Percentiles rank a stretch among this genome's conserved stretches.
These are phyloP conservation scores for Chytriomyces sp. DNA, from an alignment of 192 early-diverging fungal species.

Conservation along the genomic window DNA sequence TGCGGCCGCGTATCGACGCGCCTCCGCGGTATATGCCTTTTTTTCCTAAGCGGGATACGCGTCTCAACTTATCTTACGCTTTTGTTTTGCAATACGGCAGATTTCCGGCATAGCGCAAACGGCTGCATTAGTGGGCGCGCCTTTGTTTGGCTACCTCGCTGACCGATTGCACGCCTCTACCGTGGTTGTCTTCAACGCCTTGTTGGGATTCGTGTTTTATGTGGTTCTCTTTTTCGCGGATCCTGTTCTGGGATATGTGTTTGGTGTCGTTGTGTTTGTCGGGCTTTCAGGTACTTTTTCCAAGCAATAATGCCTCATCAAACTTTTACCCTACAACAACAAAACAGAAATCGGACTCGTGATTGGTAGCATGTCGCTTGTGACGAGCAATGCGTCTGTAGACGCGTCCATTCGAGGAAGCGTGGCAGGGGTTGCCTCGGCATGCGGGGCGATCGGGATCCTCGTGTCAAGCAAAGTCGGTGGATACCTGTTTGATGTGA, in stretches of 20 bases:
- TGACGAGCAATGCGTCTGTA: constrained; percentile 51
- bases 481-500: constrained; percentile 58
- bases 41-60: neutral
- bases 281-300: no score
- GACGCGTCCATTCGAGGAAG: constrained; percentile 55
- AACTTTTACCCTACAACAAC: no score
- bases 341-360: constrained; percentile 77
- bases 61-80: neutral
- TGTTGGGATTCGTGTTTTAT: constrained; percentile 13
- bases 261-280: constrained; percentile 50
- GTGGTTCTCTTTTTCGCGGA: constrained; percentile 53
- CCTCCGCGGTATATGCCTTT: constrained; percentile 36
- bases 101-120: constrained; percentile 63
- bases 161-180: constrained; percentile 9
- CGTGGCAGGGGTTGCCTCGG: constrained; percentile 63
- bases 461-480: constrained; percentile 65
- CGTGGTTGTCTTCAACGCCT: constrained; percentile 22
- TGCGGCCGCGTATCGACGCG: constrained; percentile 42
- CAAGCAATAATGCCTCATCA: no score
- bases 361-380: constrained; percentile 63
- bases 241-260: constrained; percentile 40
- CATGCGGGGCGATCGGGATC: constrained; percentile 69
- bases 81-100: neutral
- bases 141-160: constrained; percentile 52
- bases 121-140: constrained; percentile 63